Evolutionary conservation across 352 stramenopile species (phyloP), one percentile per base, ranked within the genome.

Genomic region (Globisporangium rhizosaccharum): DNA sequence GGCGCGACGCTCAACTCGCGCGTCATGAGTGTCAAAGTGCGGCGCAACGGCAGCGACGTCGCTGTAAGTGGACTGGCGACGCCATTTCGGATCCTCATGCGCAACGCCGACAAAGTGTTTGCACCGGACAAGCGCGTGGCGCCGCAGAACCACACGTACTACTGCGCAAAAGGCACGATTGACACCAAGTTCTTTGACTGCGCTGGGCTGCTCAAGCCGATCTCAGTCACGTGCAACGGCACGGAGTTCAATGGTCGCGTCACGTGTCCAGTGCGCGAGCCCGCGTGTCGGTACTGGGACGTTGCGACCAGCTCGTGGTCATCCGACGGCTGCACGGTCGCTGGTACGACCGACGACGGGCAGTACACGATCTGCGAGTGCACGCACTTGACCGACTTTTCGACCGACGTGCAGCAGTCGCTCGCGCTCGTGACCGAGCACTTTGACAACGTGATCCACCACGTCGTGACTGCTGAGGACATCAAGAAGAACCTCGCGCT

Each of bases 281-380:
- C 76, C n/a, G 56, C 53, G 50, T 91, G 81, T 46, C 75, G 67
- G 0, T 91, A 89, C 63, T 91, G 81, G 81, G 64, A 87, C 59
- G 41, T 61, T 0, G 44, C 33, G 3, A 71, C 58, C 41, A 72
- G 65, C 17, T 61, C 55, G 3, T 91, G 81, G 81, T 88, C 81
- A 0, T 82, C 81, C 1, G 67, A 85, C 2, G 81, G 81, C 3
- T 91, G 81, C 44, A 36, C 51, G 25, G 70, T 73, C 9, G 73
- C 72, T 9, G 79, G 75, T 14, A 87, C 73, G 10, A 87, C 75
- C 2, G 71, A 73, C 28, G 73, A 89, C 30, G 74, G 75, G 1
- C 63, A 79, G n/a, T 89, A 88, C 51, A 91, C 76, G 28, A 84
- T 88, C 30, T 91, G 81, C 51, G 72, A 85, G 50, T 91, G 81